phyloP scores from a whole-genome alignment of 495 filamentous ascomycete species.

The Rostrohypoxylon terebratum region DNA sequence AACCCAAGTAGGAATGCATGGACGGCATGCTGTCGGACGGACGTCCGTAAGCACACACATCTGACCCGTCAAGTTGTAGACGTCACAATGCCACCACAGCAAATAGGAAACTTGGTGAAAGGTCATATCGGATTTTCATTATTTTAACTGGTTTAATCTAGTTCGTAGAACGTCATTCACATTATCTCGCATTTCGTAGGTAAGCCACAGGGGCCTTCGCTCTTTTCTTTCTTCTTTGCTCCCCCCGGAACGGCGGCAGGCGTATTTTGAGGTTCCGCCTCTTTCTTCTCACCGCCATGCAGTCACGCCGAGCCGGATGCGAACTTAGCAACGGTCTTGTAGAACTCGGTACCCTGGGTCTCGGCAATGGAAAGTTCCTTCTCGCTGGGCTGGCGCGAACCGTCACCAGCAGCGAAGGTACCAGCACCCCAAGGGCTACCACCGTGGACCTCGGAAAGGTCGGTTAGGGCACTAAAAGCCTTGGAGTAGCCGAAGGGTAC shows the following conservation, averaged over 20 bases:
- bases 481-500: conserved; percentile 94
- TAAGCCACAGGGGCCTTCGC: conserved; percentile 45
- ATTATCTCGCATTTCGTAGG: conserved; percentile 45
- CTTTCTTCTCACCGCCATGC: conserved; percentile 65
- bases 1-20: background rate
- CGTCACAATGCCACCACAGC: background rate
- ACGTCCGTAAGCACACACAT: background rate
- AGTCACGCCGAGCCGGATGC: conserved; percentile 77
- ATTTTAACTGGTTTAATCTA: conserved; percentile 6
- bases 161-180: conserved; percentile 7
- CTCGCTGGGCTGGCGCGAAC: conserved; percentile 80
- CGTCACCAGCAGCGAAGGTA: conserved; percentile 84
- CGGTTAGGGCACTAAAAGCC: conserved; percentile 73
- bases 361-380: conserved; percentile 82
- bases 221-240: conserved; percentile 18
- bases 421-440: conserved; percentile 94
- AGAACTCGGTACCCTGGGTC: conserved; percentile 88
- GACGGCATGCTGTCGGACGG: background rate
- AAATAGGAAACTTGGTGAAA: background rate
- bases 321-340: conserved; percentile 76
- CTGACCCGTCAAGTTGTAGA: background rate
- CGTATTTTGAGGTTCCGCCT: conserved; percentile 13
- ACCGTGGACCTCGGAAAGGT: conserved; percentile 82
- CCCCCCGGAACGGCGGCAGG: background rate
- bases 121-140: conserved; percentile 3